Base-by-base conservation (phyloP, 768 basidiomycete genomes). In the Trametes maxima region DNA sequence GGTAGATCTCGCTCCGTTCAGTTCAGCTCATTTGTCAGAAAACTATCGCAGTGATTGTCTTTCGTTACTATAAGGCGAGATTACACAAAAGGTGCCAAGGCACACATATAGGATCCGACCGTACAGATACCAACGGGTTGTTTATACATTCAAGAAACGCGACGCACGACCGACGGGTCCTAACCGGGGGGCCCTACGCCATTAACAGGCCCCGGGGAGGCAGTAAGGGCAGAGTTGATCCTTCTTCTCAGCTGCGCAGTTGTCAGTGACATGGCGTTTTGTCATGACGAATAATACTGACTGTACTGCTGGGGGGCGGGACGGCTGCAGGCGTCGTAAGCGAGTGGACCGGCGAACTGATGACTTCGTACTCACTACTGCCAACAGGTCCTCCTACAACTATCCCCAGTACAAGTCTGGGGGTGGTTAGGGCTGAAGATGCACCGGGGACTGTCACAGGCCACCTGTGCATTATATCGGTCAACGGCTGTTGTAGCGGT, bases 211-310 rank as follows among this genome's bases (percentile, higher is more conserved):
- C 21, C 65, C 62, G 5, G 28, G 28, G 8, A 54, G 54, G 67
- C 86, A 88, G n/a, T 70, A 65, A 12, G 86, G 84, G 69, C 88
- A 90, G 50, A 74, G 72, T 59, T 76, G 82, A 66, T 87, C 80
- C 71, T 88, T 79, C 64, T 86, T 82, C 6, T 86, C 87, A 25
- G 85, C 81, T 83, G 63, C 25, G 55, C 21, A 16, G 48, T 49
- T 5, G 59, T 65, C 52, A 68, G 70, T 46, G 3, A 59, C 59
- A n/a, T 25, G 62, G 22, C 24, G 24, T 46, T 10, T 57, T 59
- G 44, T 54, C 24, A 25, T 40, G 46, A 57, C 53, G 33, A 33
- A 25, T 46, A 60, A 16, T 17, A 60, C 66, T 54, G 64, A 83
- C 82, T 80, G 69, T 88, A 89, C 69, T 87, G 87, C 66, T 90